phyloP scores from a whole-genome alignment of 1,139 yeast genomes.

The Pichia sp. region DNA sequence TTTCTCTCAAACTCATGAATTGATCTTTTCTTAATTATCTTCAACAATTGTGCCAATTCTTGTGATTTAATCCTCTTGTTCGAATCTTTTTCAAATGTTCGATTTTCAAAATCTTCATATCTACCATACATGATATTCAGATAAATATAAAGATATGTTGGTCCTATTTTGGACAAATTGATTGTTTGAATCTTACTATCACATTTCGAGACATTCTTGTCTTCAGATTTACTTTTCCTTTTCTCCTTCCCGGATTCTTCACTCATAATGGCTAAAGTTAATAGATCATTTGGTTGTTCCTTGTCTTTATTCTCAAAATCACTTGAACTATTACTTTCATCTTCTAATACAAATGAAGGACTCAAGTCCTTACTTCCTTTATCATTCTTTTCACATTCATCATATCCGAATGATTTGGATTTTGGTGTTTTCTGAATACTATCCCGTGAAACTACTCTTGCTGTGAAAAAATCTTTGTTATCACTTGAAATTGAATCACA shows the following conservation, averaged over 20 bases:
- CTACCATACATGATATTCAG: slow-evolving; percentile 8
- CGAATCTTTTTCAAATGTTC: background rate
- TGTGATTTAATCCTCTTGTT: background rate
- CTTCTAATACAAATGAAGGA: background rate
- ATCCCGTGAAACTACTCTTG: background rate
- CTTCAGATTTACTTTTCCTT: background rate
- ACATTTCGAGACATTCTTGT: background rate
- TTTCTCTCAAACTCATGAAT: slow-evolving; percentile 2
- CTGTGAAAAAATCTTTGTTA: background rate
- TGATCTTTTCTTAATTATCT: slow-evolving; percentile 1
- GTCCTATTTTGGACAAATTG: slow-evolving; percentile 6
- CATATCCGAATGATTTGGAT: background rate
- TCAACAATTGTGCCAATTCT: background rate
- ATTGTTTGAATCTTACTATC: slow-evolving; percentile 2
- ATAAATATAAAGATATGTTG: slow-evolving; percentile 7
- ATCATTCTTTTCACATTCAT: background rate
- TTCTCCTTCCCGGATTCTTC: background rate
- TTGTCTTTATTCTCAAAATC: background rate
- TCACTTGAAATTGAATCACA: too few species aligned
- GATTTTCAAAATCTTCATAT: slow-evolving; percentile 9
- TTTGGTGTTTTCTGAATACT: slow-evolving; percentile 2
- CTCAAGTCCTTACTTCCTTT: too few species aligned
- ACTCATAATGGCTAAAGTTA: background rate
- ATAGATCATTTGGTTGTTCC: too few species aligned
- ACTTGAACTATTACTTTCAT: background rate